phyloP scores from a whole-genome alignment of 2,329 filamentous ascomycete species.

The Diaporthe velutina region DNA sequence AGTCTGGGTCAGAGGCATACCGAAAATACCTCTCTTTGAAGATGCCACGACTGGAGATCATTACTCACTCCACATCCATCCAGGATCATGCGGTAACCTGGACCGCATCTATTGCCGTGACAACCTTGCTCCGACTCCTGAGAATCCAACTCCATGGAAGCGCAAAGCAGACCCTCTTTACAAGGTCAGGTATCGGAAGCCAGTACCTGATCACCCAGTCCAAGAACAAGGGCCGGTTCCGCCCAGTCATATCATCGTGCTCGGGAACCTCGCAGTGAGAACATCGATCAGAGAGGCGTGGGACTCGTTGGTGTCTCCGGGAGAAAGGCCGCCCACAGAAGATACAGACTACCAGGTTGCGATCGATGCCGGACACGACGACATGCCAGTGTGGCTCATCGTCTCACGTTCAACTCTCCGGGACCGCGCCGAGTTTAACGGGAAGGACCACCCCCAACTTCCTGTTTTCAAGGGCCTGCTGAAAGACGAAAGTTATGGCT shows the following conservation, averaged over 20 bases:
- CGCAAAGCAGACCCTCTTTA: background rate
- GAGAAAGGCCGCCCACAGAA: background rate
- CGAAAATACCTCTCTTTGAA: background rate
- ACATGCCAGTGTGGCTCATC: background rate
- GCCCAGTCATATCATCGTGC: background rate
- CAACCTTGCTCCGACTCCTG: background rate
- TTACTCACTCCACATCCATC: background rate
- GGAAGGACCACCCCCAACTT: background rate
- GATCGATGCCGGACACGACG: background rate
- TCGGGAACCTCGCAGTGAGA: slow-evolving; percentile 5
- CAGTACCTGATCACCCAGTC: too few relatives aligned
- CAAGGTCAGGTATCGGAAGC: background rate
- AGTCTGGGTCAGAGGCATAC: background rate
- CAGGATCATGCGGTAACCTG: background rate
- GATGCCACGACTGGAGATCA: background rate
- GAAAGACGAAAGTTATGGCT: background rate
- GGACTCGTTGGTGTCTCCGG: background rate
- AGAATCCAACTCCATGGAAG: background rate
- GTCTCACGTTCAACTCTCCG: background rate
- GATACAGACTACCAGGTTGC: background rate
- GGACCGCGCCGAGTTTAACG: background rate
- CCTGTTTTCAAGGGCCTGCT: background rate
- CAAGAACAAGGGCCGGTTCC: too few relatives aligned
- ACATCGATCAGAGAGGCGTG: background rate
- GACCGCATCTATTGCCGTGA: background rate